A percentile compares a stretch with the other conserved stretches of the same genome.
These are phyloP conservation scores for Penicillium desertorum DNA, from an alignment of 495 filamentous ascomycete genomes.

Conservation along the genomic window DNA sequence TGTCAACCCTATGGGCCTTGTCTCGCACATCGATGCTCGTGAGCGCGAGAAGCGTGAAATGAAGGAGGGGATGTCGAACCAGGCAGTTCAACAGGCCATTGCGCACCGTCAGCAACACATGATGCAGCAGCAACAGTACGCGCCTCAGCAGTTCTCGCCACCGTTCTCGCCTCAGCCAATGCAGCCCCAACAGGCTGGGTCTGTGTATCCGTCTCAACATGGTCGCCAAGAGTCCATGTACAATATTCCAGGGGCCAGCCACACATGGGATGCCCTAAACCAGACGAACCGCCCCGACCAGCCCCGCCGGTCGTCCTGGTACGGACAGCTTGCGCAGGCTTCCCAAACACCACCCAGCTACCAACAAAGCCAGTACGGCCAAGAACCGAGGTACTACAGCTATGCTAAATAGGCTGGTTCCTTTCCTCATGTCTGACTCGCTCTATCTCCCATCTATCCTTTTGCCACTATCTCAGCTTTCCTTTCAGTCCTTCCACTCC, in stretches of 20 bases:
- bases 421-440: neutral
- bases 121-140: constrained; percentile 41
- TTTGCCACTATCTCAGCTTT: neutral
- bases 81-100: constrained; percentile 78
- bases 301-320: constrained; percentile 44
- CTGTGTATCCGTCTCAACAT: constrained; percentile 24
- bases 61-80: constrained; percentile 66
- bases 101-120: constrained; percentile 60
- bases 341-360: constrained; percentile 26
- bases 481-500: neutral
- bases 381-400: constrained; percentile 28
- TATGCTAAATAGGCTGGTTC: constrained; percentile 29
- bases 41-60: constrained; percentile 73
- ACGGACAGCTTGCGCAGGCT: constrained; percentile 35
- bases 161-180: constrained; percentile 13
- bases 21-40: constrained; percentile 73
- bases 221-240: constrained; percentile 31
- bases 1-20: constrained; percentile 58
- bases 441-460: neutral
- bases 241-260: constrained; percentile 43
- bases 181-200: constrained; percentile 17
- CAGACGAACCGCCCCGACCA: constrained; percentile 37
- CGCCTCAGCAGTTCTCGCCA: constrained; percentile 19
- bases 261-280: constrained; percentile 45
- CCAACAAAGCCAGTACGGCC: constrained; percentile 32